phyloP scores from a whole-genome alignment of 2,329 filamentous ascomycete genomes.

The Fusarium setosum region DNA sequence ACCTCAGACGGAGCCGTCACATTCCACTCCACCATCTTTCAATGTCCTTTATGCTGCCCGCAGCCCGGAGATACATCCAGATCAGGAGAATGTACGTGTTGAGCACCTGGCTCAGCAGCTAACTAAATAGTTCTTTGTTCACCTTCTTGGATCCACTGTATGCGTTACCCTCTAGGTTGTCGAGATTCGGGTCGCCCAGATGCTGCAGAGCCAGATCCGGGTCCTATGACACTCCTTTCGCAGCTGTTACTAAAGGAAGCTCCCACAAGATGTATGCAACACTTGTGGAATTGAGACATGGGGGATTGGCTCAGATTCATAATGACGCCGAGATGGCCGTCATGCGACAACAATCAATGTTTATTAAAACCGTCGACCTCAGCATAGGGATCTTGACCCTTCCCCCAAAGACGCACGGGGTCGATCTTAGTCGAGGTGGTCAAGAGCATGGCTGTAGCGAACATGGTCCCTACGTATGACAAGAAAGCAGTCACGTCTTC shows the following conservation, averaged over 20 bases:
- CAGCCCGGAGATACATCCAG: not conserved
- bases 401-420: slow-evolving; percentile 18
- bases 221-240: not conserved
- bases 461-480: slow-evolving; percentile 2
- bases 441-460: not conserved
- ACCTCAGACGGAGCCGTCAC: not conserved
- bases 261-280: not conserved
- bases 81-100: slow-evolving; percentile 21
- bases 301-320: not conserved
- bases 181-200: not conserved
- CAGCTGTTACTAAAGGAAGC: not conserved
- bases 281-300: not conserved
- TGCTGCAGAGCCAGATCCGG: not conserved
- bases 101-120: slow-evolving; percentile 13
- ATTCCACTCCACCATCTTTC: not conserved
- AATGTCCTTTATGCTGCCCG: not conserved
- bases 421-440: not conserved
- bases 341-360: slow-evolving; percentile 4
- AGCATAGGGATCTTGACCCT: slow-evolving; percentile 21
- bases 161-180: not conserved
- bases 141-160: not conserved
- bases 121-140: not conserved
- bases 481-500: not conserved
- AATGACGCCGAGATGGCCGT: not conserved
- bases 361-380: too few species aligned